Base-by-base conservation (phyloP, 2,329 filamentous ascomycete genomes). In the Falciphora oryzae region DNA sequence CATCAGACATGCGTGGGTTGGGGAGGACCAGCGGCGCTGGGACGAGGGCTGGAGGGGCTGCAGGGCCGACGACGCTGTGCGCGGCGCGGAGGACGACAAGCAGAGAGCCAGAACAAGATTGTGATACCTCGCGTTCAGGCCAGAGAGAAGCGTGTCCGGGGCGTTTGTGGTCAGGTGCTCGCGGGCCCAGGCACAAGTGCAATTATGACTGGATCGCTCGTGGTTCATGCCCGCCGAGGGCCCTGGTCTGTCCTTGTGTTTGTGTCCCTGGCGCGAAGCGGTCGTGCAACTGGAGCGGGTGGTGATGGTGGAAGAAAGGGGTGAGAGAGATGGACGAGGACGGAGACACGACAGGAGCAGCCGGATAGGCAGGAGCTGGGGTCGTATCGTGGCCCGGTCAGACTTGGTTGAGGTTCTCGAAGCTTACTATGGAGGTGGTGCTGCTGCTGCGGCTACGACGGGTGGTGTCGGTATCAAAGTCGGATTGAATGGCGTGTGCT, bases 1-100 rank as follows among this genome's bases (percentile, higher is more conserved):
- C 58, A 60, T 35, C 18, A 60, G 58, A 25, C 58, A 31, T 60
- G 58, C 58, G 58, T 31, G 31, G 57, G 58, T 38, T n/a, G 58
- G 31, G 58, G 58, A 31, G 28, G 58, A 29, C 27, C 6, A 28
- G 57, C 44, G 22, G 44, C 22, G 44, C 44, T n/a, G 44, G 44
- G 44, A n/a, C 18, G n/a, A 53, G 44, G 18, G 44, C 44, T 53
- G 44, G 44, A 25, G 18, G n/a, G 44, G 44, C 44, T 53, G 44
- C 44, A 53, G 44, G 22, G 44, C 22, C 44, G 44, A 22, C 44
- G 44, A 25, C 44, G 22, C 44, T 53, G 18, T 53, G 44, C 11
- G 44, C n/a, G 44, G n/a, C 22, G 44, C 44, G n/a, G 22, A 53
- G 44, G 44, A 53, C 18, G n/a, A 25, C 44, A 11, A 11, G 6